A percentile compares a stretch with the other conserved stretches of the same genome.
These are phyloP conservation scores for Tricholomella constricta DNA, from an alignment of 768 basidiomycete genomes.

Conservation along the genomic window DNA sequence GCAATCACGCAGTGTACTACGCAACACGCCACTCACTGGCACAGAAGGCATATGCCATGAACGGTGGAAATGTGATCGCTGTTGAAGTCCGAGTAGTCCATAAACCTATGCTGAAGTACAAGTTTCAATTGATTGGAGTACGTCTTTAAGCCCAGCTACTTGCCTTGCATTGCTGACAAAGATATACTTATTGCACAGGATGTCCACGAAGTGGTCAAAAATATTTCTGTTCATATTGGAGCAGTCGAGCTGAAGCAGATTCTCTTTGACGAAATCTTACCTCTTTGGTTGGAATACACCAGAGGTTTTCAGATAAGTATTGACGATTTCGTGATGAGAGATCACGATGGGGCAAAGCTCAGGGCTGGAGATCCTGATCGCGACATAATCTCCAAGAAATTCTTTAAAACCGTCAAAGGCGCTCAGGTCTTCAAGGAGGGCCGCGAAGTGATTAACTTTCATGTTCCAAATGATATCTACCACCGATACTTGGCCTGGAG, in stretches of 20 bases:
- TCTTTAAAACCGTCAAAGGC: slow-evolving; percentile 8
- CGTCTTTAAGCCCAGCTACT: background rate
- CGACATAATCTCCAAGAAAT: background rate
- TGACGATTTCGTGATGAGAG: slow-evolving; percentile 6
- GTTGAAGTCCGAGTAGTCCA: background rate
- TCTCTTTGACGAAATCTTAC: slow-evolving; percentile 16
- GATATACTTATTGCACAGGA: slow-evolving; percentile 8
- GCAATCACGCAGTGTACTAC: background rate
- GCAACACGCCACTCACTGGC: background rate
- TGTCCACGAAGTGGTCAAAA: slow-evolving; percentile 19
- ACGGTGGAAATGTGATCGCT: background rate
- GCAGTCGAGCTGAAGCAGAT: slow-evolving; percentile 17
- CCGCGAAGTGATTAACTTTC: slow-evolving; percentile 1
- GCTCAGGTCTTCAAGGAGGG: slow-evolving; percentile 5
- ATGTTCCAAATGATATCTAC: slow-evolving; percentile 10
- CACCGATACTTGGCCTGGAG: background rate
- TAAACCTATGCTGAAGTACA: background rate
- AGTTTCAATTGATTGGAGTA: background rate
- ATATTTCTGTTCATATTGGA: slow-evolving; percentile 28
- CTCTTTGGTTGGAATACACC: slow-evolving; percentile 15
- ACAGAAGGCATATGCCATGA: slow-evolving; percentile 2
- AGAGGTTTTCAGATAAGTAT: background rate
- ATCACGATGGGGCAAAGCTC: slow-evolving; percentile 5
- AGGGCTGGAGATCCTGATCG: background rate
- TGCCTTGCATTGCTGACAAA: background rate